phyloP scores from a whole-genome alignment of 2,329 filamentous ascomycete genomes.

The Arthrobotrys megalospora region DNA sequence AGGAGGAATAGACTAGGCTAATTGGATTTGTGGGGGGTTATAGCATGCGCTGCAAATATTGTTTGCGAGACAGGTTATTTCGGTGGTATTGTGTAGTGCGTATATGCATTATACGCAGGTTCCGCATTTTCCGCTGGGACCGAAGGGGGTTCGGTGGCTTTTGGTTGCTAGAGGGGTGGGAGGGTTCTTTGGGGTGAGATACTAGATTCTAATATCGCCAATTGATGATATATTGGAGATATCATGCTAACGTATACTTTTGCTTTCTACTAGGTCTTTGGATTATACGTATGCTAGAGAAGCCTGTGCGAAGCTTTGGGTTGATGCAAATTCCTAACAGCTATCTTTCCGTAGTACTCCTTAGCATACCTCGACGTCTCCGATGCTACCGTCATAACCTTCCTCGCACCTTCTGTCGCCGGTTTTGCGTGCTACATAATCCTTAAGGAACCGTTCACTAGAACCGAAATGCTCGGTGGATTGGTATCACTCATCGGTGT shows the following conservation, averaged over 20 bases:
- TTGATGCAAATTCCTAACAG: slow-evolving; percentile 26
- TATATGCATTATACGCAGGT: slow-evolving; percentile 83
- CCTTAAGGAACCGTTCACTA: slow-evolving; percentile 82
- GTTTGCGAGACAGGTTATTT: slow-evolving; percentile 83
- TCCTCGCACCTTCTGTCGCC: slow-evolving; percentile 83
- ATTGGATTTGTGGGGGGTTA: slow-evolving; percentile 63
- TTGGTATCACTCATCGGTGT: slow-evolving; percentile 84
- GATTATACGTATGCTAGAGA: slow-evolving; percentile 65
- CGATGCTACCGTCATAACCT: slow-evolving; percentile 91
- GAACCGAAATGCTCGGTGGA: slow-evolving; percentile 81
- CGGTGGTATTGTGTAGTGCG: slow-evolving; percentile 75
- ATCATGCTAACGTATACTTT: not conserved
- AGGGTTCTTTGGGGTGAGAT: slow-evolving; percentile 68
- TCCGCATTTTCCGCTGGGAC: slow-evolving; percentile 79
- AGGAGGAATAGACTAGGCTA: slow-evolving; percentile 14
- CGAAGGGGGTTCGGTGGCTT: slow-evolving; percentile 76
- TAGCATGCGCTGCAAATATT: slow-evolving; percentile 89
- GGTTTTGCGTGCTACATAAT: slow-evolving; percentile 85
- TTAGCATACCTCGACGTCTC: slow-evolving; percentile 85
- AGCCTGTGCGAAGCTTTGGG: not conserved
- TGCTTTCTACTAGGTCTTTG: slow-evolving; percentile 60
- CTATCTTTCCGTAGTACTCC: slow-evolving; percentile 69
- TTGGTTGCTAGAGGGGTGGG: slow-evolving; percentile 78
- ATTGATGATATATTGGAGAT: not conserved
- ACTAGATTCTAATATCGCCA: not conserved